Evolutionary conservation across 345 rosid species (phyloP).

Genomic region (Salix dunnii): DNA sequence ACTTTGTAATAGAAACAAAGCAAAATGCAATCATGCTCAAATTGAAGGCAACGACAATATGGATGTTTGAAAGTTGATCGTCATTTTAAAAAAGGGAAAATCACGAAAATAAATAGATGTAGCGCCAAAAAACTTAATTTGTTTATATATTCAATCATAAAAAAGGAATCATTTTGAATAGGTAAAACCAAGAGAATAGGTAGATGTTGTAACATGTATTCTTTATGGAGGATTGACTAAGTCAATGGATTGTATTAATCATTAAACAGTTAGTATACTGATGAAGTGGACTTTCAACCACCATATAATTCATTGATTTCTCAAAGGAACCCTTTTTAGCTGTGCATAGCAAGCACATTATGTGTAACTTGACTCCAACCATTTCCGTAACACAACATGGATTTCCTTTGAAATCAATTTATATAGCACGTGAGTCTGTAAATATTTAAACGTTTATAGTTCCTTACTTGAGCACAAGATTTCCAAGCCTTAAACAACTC

Average conservation of each 20-base stretch:
- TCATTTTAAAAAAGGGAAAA: background rate
- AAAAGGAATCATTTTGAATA: no score
- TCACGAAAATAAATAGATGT: background rate
- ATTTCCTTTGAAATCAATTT: background rate
- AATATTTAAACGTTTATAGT: background rate
- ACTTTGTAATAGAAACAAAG: background rate
- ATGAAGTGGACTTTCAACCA: conserved; percentile 8
- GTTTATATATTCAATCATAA: background rate
- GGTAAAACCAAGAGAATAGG: no score
- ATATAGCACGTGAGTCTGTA: background rate
- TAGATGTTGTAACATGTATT: background rate
- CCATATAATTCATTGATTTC: conserved; percentile 11
- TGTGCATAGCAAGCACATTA: conserved; percentile 14
- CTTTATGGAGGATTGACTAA: background rate
- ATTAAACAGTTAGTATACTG: background rate
- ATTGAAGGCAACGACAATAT: background rate
- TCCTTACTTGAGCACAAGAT: conserved; percentile 78
- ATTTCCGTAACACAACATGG: background rate
- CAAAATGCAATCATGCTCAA: background rate
- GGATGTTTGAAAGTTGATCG: no score
- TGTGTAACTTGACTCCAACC: conserved; percentile 2
- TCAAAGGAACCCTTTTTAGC: background rate
- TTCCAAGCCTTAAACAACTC: conserved; percentile 90
- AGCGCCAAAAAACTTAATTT: background rate
- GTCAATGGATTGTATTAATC: background rate